Conservation (phyloP, 2,329 filamentous ascomycete genomes). For the Penicillium sp. region DNA sequence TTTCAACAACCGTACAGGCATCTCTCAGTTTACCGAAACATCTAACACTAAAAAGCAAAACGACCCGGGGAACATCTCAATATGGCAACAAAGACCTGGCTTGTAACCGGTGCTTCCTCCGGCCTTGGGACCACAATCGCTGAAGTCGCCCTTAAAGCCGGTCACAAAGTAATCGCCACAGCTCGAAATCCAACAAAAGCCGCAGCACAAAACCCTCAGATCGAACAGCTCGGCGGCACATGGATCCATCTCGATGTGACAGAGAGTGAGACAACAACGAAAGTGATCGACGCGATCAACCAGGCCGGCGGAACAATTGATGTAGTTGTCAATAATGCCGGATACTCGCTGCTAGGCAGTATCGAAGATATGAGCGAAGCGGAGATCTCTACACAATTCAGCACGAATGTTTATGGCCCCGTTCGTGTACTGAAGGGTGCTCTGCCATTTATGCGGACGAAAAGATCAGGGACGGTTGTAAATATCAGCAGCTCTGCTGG, state of each 20-base stretch:
- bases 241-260: conserved; percentile 18
- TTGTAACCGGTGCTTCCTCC: conserved; percentile 23
- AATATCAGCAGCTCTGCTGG: conserved; percentile 28
- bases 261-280: neutral
- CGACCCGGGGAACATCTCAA: neutral
- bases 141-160: conserved; percentile 19
- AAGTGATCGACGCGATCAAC: conserved; percentile 4
- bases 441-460: conserved; percentile 27
- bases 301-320: conserved; percentile 9
- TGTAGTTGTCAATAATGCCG: conserved; percentile 23
- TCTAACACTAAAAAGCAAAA: too few species aligned
- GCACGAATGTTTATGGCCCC: conserved; percentile 29
- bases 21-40: neutral
- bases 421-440: conserved; percentile 23
- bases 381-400: conserved; percentile 23
- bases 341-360: conserved; percentile 21
- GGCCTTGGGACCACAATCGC: conserved; percentile 22
- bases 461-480: conserved; percentile 24
- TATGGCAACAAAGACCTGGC: conserved; percentile 14
- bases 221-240: conserved; percentile 13
- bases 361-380: conserved; percentile 28
- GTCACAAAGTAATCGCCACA: conserved; percentile 26
- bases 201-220: conserved; percentile 15
- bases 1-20: too few species aligned
- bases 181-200: conserved; percentile 24